These are phyloP conservation scores for Stagonosporopsis rhizophila DNA, from an alignment of 2,329 filamentous ascomycete species.

Conservation along the genomic window DNA sequence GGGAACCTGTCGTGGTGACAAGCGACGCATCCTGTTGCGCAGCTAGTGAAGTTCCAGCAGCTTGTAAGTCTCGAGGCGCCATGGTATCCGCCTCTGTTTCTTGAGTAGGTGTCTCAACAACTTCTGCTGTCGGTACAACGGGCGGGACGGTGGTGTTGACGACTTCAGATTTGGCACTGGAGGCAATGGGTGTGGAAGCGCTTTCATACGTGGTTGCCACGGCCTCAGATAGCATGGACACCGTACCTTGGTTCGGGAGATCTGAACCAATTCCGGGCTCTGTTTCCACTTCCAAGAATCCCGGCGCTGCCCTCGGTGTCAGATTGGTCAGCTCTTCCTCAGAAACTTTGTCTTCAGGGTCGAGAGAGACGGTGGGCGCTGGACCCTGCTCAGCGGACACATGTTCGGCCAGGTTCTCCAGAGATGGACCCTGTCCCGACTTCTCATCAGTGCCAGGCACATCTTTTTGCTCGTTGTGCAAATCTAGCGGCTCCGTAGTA, in stretches of 20 bases:
- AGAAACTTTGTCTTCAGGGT: constrained; percentile 14
- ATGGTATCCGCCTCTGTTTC: neutral
- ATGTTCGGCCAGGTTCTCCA: neutral
- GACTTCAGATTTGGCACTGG: neutral
- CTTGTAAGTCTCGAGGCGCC: neutral
- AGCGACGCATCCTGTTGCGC: neutral
- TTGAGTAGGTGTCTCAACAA: neutral
- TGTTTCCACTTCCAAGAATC: constrained; percentile 17
- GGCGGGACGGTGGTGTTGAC: neutral
- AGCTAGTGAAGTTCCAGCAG: neutral
- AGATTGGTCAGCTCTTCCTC: constrained; percentile 36
- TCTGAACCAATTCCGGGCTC: neutral
- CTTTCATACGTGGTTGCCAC: neutral
- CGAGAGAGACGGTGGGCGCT: neutral
- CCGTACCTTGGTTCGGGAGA: constrained; percentile 13
- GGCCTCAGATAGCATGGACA: neutral
- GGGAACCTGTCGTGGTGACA: neutral
- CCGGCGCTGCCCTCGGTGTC: constrained; percentile 34
- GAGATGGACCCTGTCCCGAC: neutral
- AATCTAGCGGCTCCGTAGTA: neutral
- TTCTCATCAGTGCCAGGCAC: neutral
- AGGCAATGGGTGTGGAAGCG: neutral
- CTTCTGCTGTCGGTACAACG: neutral
- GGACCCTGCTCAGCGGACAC: neutral
- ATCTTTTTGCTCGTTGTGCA: neutral